phyloP scores from a whole-genome alignment of 2,329 filamentous ascomycete species.

The Aspergillus niger region DNA sequence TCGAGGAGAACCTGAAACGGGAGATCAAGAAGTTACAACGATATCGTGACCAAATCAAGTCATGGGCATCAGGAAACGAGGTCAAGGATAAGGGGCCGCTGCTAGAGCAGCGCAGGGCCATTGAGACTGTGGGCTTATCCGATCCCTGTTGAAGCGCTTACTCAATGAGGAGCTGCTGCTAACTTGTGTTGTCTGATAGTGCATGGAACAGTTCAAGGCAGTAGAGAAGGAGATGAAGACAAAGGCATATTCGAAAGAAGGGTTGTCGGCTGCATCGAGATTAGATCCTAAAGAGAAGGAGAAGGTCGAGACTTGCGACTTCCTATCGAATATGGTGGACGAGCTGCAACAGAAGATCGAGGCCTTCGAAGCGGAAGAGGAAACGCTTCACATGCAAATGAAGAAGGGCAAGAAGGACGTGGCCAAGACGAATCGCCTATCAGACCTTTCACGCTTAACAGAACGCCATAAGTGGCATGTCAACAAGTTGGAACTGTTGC shows the following conservation, averaged over 20 bases:
- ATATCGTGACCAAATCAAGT: slow-evolving; percentile 97
- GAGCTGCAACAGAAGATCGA: slow-evolving; percentile 94
- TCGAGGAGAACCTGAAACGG: slow-evolving; percentile 96
- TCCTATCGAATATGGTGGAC: slow-evolving; percentile 83
- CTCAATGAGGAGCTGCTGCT: slow-evolving; percentile 28
- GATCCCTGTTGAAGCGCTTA: slow-evolving; percentile 11
- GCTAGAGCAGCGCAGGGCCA: slow-evolving; percentile 89
- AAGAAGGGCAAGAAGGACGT: slow-evolving; percentile 93
- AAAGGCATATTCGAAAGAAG: slow-evolving; percentile 98
- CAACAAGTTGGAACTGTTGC: slow-evolving; percentile 84
- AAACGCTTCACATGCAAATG: slow-evolving; percentile 80
- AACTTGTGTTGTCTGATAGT: slow-evolving; percentile 35
- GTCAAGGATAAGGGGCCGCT: slow-evolving; percentile 99
- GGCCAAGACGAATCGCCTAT: slow-evolving; percentile 81
- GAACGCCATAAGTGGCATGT: slow-evolving; percentile 98
- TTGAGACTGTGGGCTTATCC: slow-evolving; percentile 74
- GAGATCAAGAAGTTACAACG: slow-evolving; percentile 99
- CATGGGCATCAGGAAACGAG: slow-evolving; percentile 97
- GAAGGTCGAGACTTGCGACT: slow-evolving; percentile 84
- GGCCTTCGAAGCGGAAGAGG: slow-evolving; percentile 83
- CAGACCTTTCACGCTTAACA: slow-evolving; percentile 78
- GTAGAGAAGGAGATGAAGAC: slow-evolving; percentile 99
- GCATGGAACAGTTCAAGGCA: slow-evolving; percentile 99
- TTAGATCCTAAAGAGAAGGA: slow-evolving; percentile 98
- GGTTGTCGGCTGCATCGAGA: slow-evolving; percentile 85